Base-by-base conservation (phyloP, 768 basidiomycete genomes). In the Pholiota molesta region DNA sequence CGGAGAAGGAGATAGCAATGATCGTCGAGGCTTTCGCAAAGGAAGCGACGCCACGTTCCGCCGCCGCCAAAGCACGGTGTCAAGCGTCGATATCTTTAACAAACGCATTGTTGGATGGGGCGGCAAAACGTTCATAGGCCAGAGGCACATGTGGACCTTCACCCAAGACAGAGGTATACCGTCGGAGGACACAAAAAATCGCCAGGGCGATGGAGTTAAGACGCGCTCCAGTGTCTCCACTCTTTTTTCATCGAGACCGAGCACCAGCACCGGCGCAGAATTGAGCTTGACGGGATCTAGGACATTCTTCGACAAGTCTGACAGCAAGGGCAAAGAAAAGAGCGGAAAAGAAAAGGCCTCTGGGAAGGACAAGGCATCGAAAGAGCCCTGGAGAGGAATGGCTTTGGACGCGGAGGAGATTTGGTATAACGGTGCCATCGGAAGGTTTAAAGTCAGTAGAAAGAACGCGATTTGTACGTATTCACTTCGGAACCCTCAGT, bases 401-500 rank as follows among this genome's bases (percentile, higher is more conserved):
- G 65, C 67, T 35, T 69, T 83, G 17, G 80, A 81, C 53, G 74
- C 81, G 29, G 83, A 86, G 60, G 91, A 92, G 66, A 75, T 86
- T 61, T 93, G 91, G 91, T 75, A 78, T 53, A 89, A 87, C 66
- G 81, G 81, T 10, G 75, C 83, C 37, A 80, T 87, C 40, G 91
- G 91, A 13, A 76, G 81, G 58, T 91, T 87, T 73, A 87, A 79
- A 70, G 86, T 92, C 7, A 81, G 83, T 44, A 70, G 82, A 47
- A 78, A 79, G 69, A 75, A 76, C 71, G 65, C 78, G 59, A 70
- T 71, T 71, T 66, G 81, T 82, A 66, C 37, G 77, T 70, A 49
- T 49, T 49, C 47, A 49, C 5, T 26, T 49, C 44, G 2, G 44
- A 45, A 19, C 10, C 39, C 65, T 63, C 55, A 62, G 23, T 60